Base-by-base conservation (phyloP, 306 rosid species). In the Lagenaria siceraria region DNA sequence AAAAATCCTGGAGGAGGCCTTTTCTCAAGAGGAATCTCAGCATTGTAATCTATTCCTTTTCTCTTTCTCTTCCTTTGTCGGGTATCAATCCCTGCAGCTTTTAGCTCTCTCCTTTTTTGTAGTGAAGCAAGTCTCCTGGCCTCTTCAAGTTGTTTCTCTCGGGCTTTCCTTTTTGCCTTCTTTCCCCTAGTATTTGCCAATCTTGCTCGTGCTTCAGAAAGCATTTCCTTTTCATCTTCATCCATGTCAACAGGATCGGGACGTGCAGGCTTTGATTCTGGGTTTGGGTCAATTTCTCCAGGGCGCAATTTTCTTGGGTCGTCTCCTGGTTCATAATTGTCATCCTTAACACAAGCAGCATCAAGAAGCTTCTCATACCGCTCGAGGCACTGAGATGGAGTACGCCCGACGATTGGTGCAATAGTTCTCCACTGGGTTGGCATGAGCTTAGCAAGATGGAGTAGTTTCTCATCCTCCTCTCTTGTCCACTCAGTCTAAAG, bases 241-340 rank as follows among this genome's bases (percentile, higher is more conserved):
- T 93, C 98, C 98, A 91, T 93, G 82, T 93, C 98, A 78, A 93
- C 96, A 22, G 98, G 98, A 78, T 93, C 98, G 1, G 98, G 98
- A 0, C 98, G 92, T 10, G 98, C 98, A 71, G 98, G 98, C 82
- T 93, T 91, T 0, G 98, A 91, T 73, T 93, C 97, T 0, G 98
- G 97, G 75, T 93, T 93, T 2, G 98, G 98, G 72, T 93, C 98
- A 66, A 93, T 93, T 85, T 93, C 98, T 60, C 98, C 98, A 1
- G 98, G 98, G 10, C 96, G 92, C 86, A 93, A 80, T 49, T 93
- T 93, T 55, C 98, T 80, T 5, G 98, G 98, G 76, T 93, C 98
- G 77, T 93, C 98, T 73, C 92, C 93, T 18, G 98, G 90, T 77
- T 93, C 98, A 78, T 93, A 93, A 78, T 90, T 91, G 7, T 93